These are phyloP conservation scores for Brasilioporus rufonigricans DNA, from an alignment of 768 basidiomycete genomes.

Conservation along the genomic window DNA sequence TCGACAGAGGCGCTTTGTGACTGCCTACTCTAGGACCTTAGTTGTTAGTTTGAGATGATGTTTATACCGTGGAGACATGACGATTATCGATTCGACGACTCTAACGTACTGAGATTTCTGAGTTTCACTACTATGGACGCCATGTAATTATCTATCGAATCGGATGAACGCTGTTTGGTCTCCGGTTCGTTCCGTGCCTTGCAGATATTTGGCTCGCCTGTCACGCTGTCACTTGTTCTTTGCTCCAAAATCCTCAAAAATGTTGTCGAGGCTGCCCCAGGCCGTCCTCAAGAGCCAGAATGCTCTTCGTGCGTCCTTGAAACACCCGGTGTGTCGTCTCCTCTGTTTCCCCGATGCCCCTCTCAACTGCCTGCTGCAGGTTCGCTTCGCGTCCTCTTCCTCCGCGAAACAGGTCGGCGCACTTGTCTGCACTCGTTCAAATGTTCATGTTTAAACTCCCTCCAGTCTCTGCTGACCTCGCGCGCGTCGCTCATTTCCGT, in stretches of 20 bases:
- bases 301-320: slow-evolving; percentile 42
- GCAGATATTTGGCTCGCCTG: slow-evolving; percentile 37
- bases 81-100: slow-evolving; percentile 10
- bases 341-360: neutral
- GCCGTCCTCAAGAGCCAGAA: slow-evolving; percentile 63
- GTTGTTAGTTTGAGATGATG: slow-evolving; percentile 5
- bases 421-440: neutral
- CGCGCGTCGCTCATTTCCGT: slow-evolving; percentile 73
- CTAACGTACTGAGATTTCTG: slow-evolving; percentile 17
- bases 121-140: slow-evolving; percentile 11
- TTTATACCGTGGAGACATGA: slow-evolving; percentile 15
- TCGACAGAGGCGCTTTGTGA: slow-evolving; percentile 64
- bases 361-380: slow-evolving; percentile 39
- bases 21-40: slow-evolving; percentile 50
- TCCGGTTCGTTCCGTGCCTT: slow-evolving; percentile 41
- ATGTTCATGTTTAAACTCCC: neutral
- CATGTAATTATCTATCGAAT: slow-evolving; percentile 29
- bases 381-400: slow-evolving; percentile 69
- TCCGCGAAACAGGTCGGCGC: slow-evolving; percentile 62
- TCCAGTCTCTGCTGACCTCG: slow-evolving; percentile 64
- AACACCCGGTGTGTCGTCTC: slow-evolving; percentile 45
- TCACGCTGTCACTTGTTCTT: slow-evolving; percentile 39
- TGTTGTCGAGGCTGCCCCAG: slow-evolving; percentile 81
- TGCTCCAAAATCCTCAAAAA: slow-evolving; percentile 57
- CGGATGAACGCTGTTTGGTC: slow-evolving; percentile 24